A percentile compares a stretch with the other conserved stretches of the same genome.
Evolutionary conservation across 495 filamentous ascomycete species (phyloP).

Genomic region (Talaromyces liani): DNA sequence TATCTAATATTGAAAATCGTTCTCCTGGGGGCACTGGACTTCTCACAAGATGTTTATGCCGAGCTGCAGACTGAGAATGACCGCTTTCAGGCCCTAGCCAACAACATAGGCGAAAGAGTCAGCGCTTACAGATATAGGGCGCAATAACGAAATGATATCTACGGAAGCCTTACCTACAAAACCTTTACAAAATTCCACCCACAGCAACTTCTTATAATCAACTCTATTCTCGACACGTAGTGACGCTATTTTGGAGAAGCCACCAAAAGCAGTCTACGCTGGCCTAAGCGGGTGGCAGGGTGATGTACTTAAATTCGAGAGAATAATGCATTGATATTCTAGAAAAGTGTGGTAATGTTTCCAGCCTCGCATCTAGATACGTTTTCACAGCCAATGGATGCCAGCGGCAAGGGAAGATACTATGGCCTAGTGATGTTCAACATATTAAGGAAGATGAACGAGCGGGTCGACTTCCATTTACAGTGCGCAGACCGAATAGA

Average conservation of each 20-base stretch:
- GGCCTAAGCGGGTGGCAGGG: background rate
- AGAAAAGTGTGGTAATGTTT: conserved; percentile 4
- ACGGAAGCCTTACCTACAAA: background rate
- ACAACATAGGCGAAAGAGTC: conserved; percentile 20
- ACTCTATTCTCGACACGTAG: background rate
- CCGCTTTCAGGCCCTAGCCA: conserved; percentile 22
- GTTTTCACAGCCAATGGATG: background rate
- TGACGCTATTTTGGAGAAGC: background rate
- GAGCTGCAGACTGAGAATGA: conserved; percentile 23
- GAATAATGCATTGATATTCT: background rate
- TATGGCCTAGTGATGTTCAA: conserved; percentile 16
- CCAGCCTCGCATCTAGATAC: conserved; percentile 12
- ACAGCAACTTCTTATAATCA: background rate
- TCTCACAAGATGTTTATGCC: conserved; percentile 19
- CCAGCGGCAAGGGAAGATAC: conserved; percentile 2
- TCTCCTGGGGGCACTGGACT: conserved; percentile 23
- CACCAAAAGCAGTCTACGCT: background rate
- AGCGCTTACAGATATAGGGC: conserved; percentile 17
- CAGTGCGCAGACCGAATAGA: conserved; percentile 23
- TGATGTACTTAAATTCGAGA: background rate
- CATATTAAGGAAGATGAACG: background rate
- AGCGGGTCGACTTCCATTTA: conserved; percentile 20
- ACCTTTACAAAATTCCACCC: background rate
- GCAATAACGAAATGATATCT: conserved; percentile 9
- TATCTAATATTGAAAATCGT: conserved; percentile 26